phyloP scores from a whole-genome alignment of 257 asterid genomes.

The Ajuga chamaepitys region DNA sequence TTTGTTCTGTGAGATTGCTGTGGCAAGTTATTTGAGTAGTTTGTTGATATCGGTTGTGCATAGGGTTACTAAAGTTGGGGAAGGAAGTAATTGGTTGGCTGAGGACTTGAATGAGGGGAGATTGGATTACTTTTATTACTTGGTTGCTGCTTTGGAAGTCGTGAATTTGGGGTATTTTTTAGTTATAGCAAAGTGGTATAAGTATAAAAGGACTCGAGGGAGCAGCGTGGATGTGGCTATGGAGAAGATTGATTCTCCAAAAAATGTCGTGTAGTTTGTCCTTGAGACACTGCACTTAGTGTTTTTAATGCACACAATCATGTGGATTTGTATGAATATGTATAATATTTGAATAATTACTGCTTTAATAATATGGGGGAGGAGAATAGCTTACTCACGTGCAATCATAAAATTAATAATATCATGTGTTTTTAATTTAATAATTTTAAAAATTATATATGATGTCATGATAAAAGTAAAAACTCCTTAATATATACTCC shows the following conservation, averaged over 20 bases:
- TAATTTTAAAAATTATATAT: no score
- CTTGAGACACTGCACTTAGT: no score
- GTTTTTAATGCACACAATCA: no score
- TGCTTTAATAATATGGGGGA: no score
- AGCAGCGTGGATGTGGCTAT: conserved; percentile 18
- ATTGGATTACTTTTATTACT: conserved; percentile 39
- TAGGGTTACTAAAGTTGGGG: conserved; percentile 13
- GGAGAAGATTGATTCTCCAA: conserved; percentile 29
- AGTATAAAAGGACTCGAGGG: conserved; percentile 20
- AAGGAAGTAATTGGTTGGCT: conserved; percentile 24
- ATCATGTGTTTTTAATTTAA: no score
- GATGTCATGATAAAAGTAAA: no score
- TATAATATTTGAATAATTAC: no score
- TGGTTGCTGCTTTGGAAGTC: conserved; percentile 34
- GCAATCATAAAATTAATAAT: no score
- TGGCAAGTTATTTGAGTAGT: conserved; percentile 31
- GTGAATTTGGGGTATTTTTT: conserved; percentile 35
- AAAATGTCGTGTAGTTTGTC: no score
- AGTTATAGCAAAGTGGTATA: conserved; percentile 34
- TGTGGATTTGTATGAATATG: no score
- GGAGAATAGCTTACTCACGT: no score
- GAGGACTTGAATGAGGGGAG: conserved; percentile 44
- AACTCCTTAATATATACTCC: no score
- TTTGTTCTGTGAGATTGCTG: conserved; percentile 27
- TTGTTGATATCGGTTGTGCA: conserved; percentile 29